These are phyloP conservation scores for Calonectria pauciramosa DNA, from an alignment of 2,329 filamentous ascomycete genomes.

Conservation along the genomic window DNA sequence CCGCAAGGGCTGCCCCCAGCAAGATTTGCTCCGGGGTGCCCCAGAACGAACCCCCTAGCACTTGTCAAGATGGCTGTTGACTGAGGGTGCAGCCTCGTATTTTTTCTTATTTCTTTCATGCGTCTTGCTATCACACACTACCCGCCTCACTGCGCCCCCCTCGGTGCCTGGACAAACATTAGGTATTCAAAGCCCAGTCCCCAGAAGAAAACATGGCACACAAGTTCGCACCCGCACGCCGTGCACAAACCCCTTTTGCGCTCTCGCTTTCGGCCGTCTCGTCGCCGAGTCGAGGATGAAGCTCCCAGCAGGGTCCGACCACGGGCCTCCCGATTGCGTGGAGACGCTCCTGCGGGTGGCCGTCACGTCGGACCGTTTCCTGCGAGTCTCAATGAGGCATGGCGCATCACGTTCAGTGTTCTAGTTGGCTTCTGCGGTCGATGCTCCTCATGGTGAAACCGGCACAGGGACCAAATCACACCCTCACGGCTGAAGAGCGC, in stretches of 20 bases:
- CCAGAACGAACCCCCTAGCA: neutral
- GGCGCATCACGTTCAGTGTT: neutral
- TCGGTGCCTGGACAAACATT: neutral
- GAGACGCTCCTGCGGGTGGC: neutral
- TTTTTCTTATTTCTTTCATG: neutral
- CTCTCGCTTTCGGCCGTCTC: neutral
- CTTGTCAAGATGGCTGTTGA: neutral
- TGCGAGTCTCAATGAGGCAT: constrained; percentile 5
- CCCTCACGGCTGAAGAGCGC: neutral
- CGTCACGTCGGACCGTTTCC: constrained; percentile 8
- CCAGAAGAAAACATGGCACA: neutral
- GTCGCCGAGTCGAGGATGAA: neutral
- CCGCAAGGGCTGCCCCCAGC: constrained; percentile 4
- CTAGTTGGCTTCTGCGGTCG: constrained; percentile 15
- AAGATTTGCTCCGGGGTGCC: constrained; percentile 5
- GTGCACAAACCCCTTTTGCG: neutral
- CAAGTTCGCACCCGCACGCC: neutral
- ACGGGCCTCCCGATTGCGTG: constrained; percentile 17
- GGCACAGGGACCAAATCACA: constrained; percentile 1
- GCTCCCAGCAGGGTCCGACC: neutral
- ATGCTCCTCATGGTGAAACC: constrained; percentile 18
- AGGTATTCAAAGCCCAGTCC: neutral
- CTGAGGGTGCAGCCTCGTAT: neutral
- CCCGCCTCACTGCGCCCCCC: constrained; percentile 6
- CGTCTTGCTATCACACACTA: neutral